phyloP scores from a whole-genome alignment of 2,329 filamentous ascomycete genomes.

The Diplodia seriata region DNA sequence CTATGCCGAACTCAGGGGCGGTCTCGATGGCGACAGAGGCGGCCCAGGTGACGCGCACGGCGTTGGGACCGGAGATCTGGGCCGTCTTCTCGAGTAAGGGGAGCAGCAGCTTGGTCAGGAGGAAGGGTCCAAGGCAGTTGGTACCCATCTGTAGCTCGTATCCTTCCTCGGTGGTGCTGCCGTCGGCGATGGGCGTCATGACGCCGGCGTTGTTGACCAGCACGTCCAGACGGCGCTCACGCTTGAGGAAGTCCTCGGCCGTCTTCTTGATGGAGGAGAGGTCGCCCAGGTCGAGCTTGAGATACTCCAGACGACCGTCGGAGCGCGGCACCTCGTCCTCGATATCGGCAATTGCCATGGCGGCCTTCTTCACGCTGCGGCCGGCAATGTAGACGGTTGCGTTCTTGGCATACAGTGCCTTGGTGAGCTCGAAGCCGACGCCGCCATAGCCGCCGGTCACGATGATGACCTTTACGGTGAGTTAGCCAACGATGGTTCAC shows the following conservation, averaged over 20 bases:
- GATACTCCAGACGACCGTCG: constrained; percentile 37
- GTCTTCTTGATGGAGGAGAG: constrained; percentile 50
- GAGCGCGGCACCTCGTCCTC: constrained; percentile 46
- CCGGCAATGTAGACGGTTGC: constrained; percentile 64
- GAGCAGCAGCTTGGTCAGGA: constrained; percentile 50
- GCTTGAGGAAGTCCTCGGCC: constrained; percentile 46
- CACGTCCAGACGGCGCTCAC: constrained; percentile 53
- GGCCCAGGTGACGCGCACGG: constrained; percentile 49
- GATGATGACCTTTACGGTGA: constrained; percentile 52
- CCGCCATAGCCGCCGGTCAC: constrained; percentile 59
- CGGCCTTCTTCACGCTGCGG: constrained; percentile 56
- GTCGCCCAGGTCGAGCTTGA: constrained; percentile 52
- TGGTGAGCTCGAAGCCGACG: constrained; percentile 60
- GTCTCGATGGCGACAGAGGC: constrained; percentile 36
- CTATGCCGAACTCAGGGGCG: constrained; percentile 33
- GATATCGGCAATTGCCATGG: constrained; percentile 55
- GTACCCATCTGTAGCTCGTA: constrained; percentile 48
- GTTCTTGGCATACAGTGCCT: constrained; percentile 62
- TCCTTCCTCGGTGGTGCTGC: constrained; percentile 35
- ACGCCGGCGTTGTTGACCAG: constrained; percentile 50
- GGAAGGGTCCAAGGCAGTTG: constrained; percentile 51
- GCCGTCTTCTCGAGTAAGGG: constrained; percentile 47
- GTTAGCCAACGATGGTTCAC: not conserved
- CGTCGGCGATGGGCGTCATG: constrained; percentile 40
- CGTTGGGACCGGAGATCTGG: constrained; percentile 35